phyloP scores from a whole-genome alignment of 164 flowering plant species.

The Malania oleifera region DNA sequence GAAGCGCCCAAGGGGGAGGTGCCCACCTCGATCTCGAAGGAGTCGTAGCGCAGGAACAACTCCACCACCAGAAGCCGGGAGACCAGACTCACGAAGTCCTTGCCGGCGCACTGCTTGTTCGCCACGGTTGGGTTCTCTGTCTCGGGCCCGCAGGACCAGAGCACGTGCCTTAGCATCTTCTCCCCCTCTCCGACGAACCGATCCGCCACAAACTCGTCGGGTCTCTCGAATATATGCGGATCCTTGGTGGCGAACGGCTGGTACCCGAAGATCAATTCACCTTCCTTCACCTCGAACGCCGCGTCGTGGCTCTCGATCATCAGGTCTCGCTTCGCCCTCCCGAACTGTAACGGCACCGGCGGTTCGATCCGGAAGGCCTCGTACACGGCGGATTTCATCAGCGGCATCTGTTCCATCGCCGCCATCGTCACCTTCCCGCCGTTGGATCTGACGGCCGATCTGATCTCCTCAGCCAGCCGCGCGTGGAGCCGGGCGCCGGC shows the following conservation, averaged over 20 bases:
- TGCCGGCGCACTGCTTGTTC: slow-evolving; percentile 85
- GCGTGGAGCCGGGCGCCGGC: slow-evolving; percentile 61
- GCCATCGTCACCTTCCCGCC: slow-evolving; percentile 60
- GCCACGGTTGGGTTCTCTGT: slow-evolving; percentile 42
- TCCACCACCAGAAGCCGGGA: slow-evolving; percentile 60
- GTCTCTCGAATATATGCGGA: slow-evolving; percentile 49
- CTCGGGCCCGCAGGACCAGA: slow-evolving; percentile 86
- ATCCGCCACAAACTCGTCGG: slow-evolving; percentile 71
- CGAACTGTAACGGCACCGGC: slow-evolving; percentile 70
- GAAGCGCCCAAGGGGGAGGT: slow-evolving; percentile 43
- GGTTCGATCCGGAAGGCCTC: slow-evolving; percentile 75
- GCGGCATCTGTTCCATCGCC: slow-evolving; percentile 62
- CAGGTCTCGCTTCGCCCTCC: slow-evolving; percentile 52
- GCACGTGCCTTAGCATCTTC: slow-evolving; percentile 56
- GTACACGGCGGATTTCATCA: slow-evolving; percentile 76
- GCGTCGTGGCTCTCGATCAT: slow-evolving; percentile 67
- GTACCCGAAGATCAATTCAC: too few relatives aligned
- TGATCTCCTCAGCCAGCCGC: slow-evolving; percentile 56
- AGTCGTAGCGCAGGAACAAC: slow-evolving; percentile 65
- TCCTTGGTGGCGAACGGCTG: slow-evolving; percentile 79
- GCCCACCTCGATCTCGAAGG: slow-evolving; percentile 58
- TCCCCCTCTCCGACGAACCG: slow-evolving; percentile 69
- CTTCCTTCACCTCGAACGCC: slow-evolving; percentile 20
- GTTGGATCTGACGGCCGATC: slow-evolving; percentile 39
- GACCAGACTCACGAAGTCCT: slow-evolving; percentile 62